phyloP scores from a whole-genome alignment of 441 rosid genomes.

The Geranium incanum region DNA sequence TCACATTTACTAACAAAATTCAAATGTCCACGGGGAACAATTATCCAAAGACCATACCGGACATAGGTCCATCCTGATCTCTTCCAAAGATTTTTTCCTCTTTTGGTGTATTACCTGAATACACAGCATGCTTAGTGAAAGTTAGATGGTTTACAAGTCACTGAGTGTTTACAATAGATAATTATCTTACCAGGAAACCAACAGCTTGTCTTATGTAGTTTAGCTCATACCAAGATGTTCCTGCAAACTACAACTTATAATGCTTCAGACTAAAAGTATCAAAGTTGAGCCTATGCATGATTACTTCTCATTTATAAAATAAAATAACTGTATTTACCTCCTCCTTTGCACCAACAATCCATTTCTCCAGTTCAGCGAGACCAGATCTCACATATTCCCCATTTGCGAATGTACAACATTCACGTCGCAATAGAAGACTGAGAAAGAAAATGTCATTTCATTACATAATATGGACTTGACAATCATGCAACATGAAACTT shows the following conservation, averaged over 20 bases:
- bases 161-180: slow-evolving; percentile 15
- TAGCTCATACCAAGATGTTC: slow-evolving; percentile 98
- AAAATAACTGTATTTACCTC: slow-evolving; percentile 46
- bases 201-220: slow-evolving; percentile 97
- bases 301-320: neutral
- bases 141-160: neutral
- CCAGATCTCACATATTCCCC: slow-evolving; percentile 98
- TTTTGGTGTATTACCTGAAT: slow-evolving; percentile 94
- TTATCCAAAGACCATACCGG: slow-evolving; percentile 46
- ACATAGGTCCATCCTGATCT: slow-evolving; percentile 86
- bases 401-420: slow-evolving; percentile 96
- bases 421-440: slow-evolving; percentile 93
- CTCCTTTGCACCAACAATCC: slow-evolving; percentile 69
- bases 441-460: slow-evolving; percentile 18
- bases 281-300: slow-evolving; percentile 12
- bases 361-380: slow-evolving; percentile 90
- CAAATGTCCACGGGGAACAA: slow-evolving; percentile 15
- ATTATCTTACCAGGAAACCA: slow-evolving; percentile 75
- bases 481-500: slow-evolving; percentile 9
- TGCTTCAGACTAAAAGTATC: slow-evolving; percentile 24
- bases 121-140: slow-evolving; percentile 17
- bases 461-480: slow-evolving; percentile 17
- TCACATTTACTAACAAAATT: neutral
- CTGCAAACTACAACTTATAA: slow-evolving; percentile 60
- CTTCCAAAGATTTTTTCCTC: slow-evolving; percentile 81